Evolutionary conservation across 306 rosid species (phyloP), one percentile per base, ranked within the genome.

Genomic region (Fragaria vesca): DNA sequence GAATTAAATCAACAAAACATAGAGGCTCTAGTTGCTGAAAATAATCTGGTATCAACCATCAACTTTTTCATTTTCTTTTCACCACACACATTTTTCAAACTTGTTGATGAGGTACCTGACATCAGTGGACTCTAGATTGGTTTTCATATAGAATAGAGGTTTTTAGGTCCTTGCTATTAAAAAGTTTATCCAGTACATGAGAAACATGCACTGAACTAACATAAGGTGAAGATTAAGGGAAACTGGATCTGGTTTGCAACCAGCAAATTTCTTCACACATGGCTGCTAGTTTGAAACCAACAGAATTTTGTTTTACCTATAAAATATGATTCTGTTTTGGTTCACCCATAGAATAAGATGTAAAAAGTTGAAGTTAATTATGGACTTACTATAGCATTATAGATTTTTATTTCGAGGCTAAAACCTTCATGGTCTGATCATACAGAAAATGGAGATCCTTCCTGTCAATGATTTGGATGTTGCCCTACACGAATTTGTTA

Each of bases 361-460:
- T 40, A 43, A 8, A 43, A 43, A 1, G 47, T 42, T 43, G 78
- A 75, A 82, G 32, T 21, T 69, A 18, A 78, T 21, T 66, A 45
- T 72, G 48, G 65, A 77, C 51, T 66, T 63, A 34, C 46, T 54
- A 11, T 12, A 4, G 72, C 67, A 20, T 76, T 34, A 47, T 75
- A 18, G 38, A 38, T 60, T 78, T 74, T 74, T 61, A 36, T 84
- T 32, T 70, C 20, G 43, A 66, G 63, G 77, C 76, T 84, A 66
- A 42, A 54, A 63, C 40, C 43, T 18, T 73, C 13, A 34, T 80
- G 77, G 43, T 78, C 50, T 68, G 38, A 57, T 80, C 81, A 65
- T 83, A 81, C 93, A 95, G 98, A 95, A 95, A 92, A 95, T 93
- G 97, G 98, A 95, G 92, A 91, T 95, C 83, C 93, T 95, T 81